Evolutionary conservation across 495 filamentous ascomycete species (phyloP).

Genomic region (Annulohypoxylon bovei): DNA sequence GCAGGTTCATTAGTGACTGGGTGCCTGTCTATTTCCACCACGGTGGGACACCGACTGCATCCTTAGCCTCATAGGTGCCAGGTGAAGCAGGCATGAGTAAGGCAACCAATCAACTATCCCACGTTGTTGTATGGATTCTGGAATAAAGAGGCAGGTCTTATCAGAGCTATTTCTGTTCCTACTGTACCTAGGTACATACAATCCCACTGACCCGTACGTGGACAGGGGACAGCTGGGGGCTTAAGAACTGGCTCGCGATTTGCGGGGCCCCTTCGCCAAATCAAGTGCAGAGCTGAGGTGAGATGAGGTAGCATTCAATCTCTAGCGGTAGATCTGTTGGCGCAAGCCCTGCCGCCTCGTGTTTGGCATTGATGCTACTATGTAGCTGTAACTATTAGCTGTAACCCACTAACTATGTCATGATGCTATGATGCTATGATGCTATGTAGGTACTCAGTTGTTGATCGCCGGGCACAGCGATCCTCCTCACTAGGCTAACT

Average conservation of each 20-base stretch:
- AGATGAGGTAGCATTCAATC: conserved; percentile 7
- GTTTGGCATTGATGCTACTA: conserved; percentile 6
- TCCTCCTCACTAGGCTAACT: neutral
- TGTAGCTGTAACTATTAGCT: neutral
- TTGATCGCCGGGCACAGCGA: neutral
- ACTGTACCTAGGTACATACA: too few relatives aligned
- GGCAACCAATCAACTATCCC: neutral
- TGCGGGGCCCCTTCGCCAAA: neutral
- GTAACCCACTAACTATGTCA: neutral
- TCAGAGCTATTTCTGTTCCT: conserved; percentile 11
- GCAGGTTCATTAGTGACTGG: neutral
- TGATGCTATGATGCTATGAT: neutral
- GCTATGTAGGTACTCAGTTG: neutral
- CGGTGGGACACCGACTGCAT: neutral
- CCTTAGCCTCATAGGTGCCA: neutral
- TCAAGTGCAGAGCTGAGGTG: neutral
- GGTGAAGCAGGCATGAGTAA: conserved; percentile 3
- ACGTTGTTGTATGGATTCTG: neutral
- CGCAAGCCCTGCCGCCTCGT: neutral
- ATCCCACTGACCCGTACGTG: conserved; percentile 2
- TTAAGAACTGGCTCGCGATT: neutral
- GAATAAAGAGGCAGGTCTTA: conserved; percentile 1
- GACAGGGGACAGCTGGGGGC: too few relatives aligned
- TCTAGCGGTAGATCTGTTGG: conserved; percentile 1
- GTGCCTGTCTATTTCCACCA: neutral